Evolutionary conservation across 2,329 filamentous ascomycete species (phyloP), one percentile per base, ranked within the genome.

Genomic region (Fusarium chaquense): DNA sequence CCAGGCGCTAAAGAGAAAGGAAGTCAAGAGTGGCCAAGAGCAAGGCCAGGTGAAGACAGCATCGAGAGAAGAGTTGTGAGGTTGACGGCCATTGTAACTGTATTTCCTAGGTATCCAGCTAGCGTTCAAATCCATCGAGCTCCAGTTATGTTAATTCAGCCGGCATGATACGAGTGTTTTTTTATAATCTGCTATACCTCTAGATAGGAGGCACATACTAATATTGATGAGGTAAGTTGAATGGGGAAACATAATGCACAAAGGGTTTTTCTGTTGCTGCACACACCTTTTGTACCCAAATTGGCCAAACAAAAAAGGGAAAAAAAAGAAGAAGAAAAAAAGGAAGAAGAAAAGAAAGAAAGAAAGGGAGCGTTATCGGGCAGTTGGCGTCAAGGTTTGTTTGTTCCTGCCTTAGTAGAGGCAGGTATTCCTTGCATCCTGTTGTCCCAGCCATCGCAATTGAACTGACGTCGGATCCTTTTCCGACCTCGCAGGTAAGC

Each of bases 1-100:
- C 10, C 73, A 79, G 62, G 75, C 76, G 5, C 63, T 83, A 15
- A 75, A 76, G 69, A 56, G 66, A 3, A 79, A 78, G 65, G 65
- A 51, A 11, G 41, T 30, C 15, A 56, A 66, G 43, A 51, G 45
- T 33, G 56, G 41, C 10, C 61, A 62, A 26, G 62, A 28, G n/a
- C 44, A 70, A 26, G 47, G 53, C 24, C 26, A 56, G 18, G 40
- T 46, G 32, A 58, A 65, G 52, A 53, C 58, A 11, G 66, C 55
- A 15, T 54, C 60, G 5, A 76, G 72, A 51, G 75, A 75, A 35
- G 76, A 77, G 61, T 58, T 77, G 46, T 77, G 58, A 43, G 33
- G 20, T 50, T 28, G 15, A 13, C 40, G 33, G n/a, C 9, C 5
- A 32, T 38, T 16, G 38, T 35, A 30, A 16, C 32, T 32, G 26